Conservation (phyloP, 1,284 basidiomycete species). For the Cronartium quercuum region DNA sequence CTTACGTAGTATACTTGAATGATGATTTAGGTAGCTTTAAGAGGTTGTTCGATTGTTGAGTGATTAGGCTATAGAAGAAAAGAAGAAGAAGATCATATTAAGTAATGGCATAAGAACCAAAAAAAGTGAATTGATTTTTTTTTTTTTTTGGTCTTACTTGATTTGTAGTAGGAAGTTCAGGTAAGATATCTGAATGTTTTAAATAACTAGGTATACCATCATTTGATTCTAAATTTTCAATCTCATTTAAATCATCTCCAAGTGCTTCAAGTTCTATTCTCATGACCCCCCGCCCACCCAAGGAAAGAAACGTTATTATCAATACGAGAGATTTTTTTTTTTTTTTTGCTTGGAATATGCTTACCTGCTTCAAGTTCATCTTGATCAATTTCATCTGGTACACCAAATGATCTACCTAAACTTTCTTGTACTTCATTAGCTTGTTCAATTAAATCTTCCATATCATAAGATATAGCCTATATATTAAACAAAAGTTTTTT, state of each 20-base stretch:
- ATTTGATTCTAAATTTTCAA: slow-evolving; percentile 26
- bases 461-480: slow-evolving; percentile 88
- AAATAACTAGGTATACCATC: slow-evolving; percentile 33
- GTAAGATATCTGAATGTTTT: slow-evolving; percentile 21
- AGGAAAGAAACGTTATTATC: too few relatives aligned
- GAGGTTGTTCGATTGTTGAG: too few relatives aligned
- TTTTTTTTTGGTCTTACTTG: too few relatives aligned
- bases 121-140: too few relatives aligned
- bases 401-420: slow-evolving; percentile 84
- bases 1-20: too few relatives aligned
- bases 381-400: slow-evolving; percentile 97
- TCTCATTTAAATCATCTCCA: slow-evolving; percentile 20
- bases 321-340: neutral
- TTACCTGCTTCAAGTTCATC: slow-evolving; percentile 90
- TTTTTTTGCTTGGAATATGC: slow-evolving; percentile 46
- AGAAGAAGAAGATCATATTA: too few relatives aligned
- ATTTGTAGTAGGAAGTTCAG: slow-evolving; percentile 21
- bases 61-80: too few relatives aligned
- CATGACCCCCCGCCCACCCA: too few relatives aligned
- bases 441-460: slow-evolving; percentile 95
- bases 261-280: slow-evolving; percentile 31
- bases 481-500: too few relatives aligned
- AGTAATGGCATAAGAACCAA: too few relatives aligned
- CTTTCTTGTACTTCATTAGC: slow-evolving; percentile 97
- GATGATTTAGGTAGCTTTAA: too few relatives aligned